phyloP scores from a whole-genome alignment of 306 rosid genomes.

The Biancaea sappan region DNA sequence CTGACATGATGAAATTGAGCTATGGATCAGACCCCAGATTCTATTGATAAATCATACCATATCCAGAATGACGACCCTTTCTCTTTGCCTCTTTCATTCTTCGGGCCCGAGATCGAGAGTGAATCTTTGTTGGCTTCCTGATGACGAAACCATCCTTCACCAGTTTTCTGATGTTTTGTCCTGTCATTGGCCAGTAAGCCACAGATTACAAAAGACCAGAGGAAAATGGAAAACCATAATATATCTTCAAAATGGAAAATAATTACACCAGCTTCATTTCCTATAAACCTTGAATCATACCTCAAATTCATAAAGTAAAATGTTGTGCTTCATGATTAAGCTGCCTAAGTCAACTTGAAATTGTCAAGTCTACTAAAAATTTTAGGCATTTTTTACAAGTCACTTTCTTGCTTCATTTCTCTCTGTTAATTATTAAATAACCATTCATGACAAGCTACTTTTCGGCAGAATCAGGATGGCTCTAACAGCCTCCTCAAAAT shows the following conservation, averaged over 20 bases:
- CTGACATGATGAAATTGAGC: background rate
- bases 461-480: background rate
- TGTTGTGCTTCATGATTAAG: background rate
- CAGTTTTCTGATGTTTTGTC: slow-evolving; percentile 48
- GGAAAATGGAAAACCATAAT: background rate
- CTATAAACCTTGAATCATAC: background rate
- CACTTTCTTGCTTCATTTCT: background rate
- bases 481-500: background rate
- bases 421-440: background rate
- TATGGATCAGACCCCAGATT: background rate
- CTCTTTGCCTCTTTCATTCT: slow-evolving; percentile 57
- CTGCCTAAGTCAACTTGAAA: background rate
- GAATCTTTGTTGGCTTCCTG: slow-evolving; percentile 56
- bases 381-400: background rate
- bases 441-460: background rate
- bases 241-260: background rate
- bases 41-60: slow-evolving; percentile 33
- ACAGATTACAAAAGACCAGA: background rate
- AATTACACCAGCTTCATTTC: background rate
- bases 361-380: background rate
- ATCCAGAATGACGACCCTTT: slow-evolving; percentile 53
- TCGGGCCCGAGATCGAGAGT: slow-evolving; percentile 48
- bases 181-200: slow-evolving; percentile 17
- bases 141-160: slow-evolving; percentile 51
- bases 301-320: background rate